These are phyloP conservation scores for Tuber borchii DNA, from an alignment of 495 filamentous ascomycete genomes.

Conservation along the genomic window DNA sequence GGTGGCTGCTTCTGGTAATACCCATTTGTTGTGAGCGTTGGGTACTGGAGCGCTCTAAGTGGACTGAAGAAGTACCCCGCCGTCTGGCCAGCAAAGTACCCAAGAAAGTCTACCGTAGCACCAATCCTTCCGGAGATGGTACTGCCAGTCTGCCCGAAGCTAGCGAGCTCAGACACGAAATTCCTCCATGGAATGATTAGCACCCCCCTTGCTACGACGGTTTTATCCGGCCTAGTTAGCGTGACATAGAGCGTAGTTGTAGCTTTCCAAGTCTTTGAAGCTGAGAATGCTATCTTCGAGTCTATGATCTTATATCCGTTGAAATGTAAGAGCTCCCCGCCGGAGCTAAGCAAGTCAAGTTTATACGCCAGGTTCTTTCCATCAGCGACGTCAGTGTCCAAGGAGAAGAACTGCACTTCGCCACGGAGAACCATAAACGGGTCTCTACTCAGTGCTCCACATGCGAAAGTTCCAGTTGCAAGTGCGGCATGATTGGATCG, in stretches of 20 bases:
- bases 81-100: conserved; percentile 54
- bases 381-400: conserved; percentile 51
- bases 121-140: conserved; percentile 38
- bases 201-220: conserved; percentile 54
- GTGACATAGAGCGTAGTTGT: conserved; percentile 60
- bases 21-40: conserved; percentile 48
- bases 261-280: conserved; percentile 54
- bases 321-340: conserved; percentile 52
- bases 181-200: conserved; percentile 53
- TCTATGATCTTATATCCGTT: conserved; percentile 60
- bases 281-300: conserved; percentile 52
- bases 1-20: conserved; percentile 44
- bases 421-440: conserved; percentile 58
- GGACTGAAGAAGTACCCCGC: conserved; percentile 53
- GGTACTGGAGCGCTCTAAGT: conserved; percentile 52
- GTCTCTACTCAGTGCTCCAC: conserved; percentile 51
- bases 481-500: conserved; percentile 51
- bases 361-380: conserved; percentile 57
- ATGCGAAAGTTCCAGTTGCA: conserved; percentile 59
- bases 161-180: conserved; percentile 55
- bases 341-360: conserved; percentile 53
- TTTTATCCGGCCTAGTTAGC: conserved; percentile 44
- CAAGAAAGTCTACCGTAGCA: conserved; percentile 48
- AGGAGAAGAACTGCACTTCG: conserved; percentile 54
- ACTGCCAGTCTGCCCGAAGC: conserved; percentile 50